Evolutionary conservation across 805 yeast genomes (phyloP), one percentile per base, ranked within the genome.

Genomic region (Candida ficus): DNA sequence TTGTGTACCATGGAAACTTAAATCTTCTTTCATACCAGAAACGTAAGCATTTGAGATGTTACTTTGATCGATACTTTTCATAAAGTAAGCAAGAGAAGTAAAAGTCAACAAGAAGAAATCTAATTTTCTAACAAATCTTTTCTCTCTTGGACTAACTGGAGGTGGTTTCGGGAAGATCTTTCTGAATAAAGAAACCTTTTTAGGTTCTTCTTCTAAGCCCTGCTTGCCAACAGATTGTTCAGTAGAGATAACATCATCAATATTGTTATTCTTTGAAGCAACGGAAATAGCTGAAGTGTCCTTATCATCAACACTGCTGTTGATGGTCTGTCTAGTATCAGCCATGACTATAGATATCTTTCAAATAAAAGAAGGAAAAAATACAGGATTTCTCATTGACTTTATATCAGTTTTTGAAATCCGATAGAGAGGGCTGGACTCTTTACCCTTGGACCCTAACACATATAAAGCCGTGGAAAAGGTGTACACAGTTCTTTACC

Each of bases 21-120:
- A 4, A 65, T 58, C 48, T 64, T 58, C 68, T 18, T 43, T 39
- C 46, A 78, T 63, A 12, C 80, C 78, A 27, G 73, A 66, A 29
- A 73, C 73, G 47, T 76, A 78, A 4, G 82, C 83, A 48, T 76
- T 74, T 41, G 67, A 65, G 35, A 78, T 53, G 53, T 78, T 77
- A 25, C 73, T 58, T 44, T 67, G 73, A 49, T 78, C 83, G 38
- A 78, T 56, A 45, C 67, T 70, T 53, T 77, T 78, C 28, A 39
- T 38, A 8, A 42, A 42, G 27, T 52, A 56, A 3, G 57, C 43
- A 12, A 37, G 18, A 17, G 36, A 39, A 10, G 44, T 29, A 20
- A 34, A 43, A 1, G 39, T 11, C 6, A 46, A 28, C 11, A 46
- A 12, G 29, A 34, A 43, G n/a, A 46, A 21, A 26, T 48, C 49